Percentiles rank a stretch among this genome's conserved stretches.
Conservation (phyloP, 306 rosid genomes). For the Purshia tridentata region DNA sequence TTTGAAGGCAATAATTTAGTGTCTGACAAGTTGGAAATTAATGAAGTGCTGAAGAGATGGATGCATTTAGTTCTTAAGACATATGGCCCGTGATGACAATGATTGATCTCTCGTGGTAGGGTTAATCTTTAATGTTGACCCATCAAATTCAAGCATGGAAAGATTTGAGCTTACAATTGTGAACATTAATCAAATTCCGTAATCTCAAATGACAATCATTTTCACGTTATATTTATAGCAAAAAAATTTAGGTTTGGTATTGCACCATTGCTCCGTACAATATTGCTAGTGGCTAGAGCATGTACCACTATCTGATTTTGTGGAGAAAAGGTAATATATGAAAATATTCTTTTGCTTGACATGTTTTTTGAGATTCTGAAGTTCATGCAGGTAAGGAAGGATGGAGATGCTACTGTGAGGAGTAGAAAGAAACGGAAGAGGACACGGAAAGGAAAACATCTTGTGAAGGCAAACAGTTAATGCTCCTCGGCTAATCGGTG, state of each 20-base stretch:
- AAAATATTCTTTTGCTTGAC: conserved; percentile 9
- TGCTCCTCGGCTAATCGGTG: not conserved
- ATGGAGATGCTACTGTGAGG: conserved; percentile 17
- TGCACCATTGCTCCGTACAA: too few species aligned
- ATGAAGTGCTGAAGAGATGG: not conserved
- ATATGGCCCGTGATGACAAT: not conserved
- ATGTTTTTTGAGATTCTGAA: not conserved
- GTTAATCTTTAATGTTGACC: not conserved
- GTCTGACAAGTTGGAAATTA: not conserved
- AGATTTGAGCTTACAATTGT: not conserved
- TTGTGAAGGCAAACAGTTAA: not conserved
- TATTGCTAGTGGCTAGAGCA: too few species aligned
- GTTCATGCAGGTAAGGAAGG: conserved; percentile 30
- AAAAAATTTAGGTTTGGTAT: too few species aligned
- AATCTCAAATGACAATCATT: not conserved
- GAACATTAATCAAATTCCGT: too few species aligned
- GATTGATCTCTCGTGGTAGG: not conserved
- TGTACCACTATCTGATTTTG: not conserved
- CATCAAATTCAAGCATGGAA: not conserved
- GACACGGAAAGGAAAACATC: conserved; percentile 18
- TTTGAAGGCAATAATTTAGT: not conserved
- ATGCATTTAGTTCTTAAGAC: not conserved
- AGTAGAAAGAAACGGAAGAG: conserved; percentile 41
- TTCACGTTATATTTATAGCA: too few species aligned
- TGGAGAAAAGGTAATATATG: not conserved